Evolutionary conservation across 306 rosid species (phyloP).

Genomic region (Trichosanthes cucumerina): DNA sequence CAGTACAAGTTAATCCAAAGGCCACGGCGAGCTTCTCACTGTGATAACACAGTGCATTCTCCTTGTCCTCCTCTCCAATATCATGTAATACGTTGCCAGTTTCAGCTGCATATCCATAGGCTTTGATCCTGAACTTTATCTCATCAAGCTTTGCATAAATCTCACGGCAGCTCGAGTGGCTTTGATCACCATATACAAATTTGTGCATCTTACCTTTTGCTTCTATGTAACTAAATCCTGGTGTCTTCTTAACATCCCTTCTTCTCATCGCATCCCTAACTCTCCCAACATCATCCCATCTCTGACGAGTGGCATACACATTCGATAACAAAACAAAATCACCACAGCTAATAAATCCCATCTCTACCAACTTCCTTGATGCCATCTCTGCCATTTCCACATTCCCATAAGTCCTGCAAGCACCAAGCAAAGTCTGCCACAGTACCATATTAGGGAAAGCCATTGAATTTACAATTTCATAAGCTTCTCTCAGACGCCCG

Average conservation of each 20-base stretch:
- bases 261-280: slow-evolving; percentile 62
- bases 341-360: slow-evolving; percentile 77
- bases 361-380: slow-evolving; percentile 51
- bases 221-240: slow-evolving; percentile 72
- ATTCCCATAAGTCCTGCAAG: slow-evolving; percentile 68
- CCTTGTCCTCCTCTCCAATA: slow-evolving; percentile 90
- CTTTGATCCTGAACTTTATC: slow-evolving; percentile 50
- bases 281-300: slow-evolving; percentile 82
- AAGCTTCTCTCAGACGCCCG: slow-evolving; percentile 70
- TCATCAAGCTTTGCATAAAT: slow-evolving; percentile 78
- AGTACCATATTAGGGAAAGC: slow-evolving; percentile 63
- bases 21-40: slow-evolving; percentile 91
- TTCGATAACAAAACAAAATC: slow-evolving; percentile 83
- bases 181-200: slow-evolving; percentile 64
- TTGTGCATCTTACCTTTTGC: slow-evolving; percentile 50
- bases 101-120: slow-evolving; percentile 50
- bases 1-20: slow-evolving; percentile 63
- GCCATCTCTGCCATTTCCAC: slow-evolving; percentile 80
- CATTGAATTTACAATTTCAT: slow-evolving; percentile 42
- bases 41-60: slow-evolving; percentile 63
- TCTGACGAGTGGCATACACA: slow-evolving; percentile 59
- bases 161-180: slow-evolving; percentile 40
- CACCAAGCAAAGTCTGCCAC: slow-evolving; percentile 91
- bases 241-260: slow-evolving; percentile 72
- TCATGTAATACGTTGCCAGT: slow-evolving; percentile 77